These are phyloP conservation scores for Cystobasidium slooffiae DNA, from an alignment of 1,284 basidiomycete genomes.

Conservation along the genomic window DNA sequence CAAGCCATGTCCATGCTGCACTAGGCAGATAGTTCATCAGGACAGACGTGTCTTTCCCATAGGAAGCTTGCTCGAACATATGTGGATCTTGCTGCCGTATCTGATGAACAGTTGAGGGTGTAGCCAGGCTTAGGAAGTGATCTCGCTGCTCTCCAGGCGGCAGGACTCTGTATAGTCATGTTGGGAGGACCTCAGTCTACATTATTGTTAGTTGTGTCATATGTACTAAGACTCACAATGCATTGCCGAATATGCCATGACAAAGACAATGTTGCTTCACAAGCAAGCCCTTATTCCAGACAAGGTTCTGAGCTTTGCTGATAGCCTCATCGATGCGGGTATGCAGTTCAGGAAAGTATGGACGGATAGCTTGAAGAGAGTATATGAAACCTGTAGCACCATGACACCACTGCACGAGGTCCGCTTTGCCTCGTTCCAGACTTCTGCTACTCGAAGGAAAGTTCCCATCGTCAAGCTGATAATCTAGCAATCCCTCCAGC, in stretches of 20 bases:
- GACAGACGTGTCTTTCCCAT: neutral
- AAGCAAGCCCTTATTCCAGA: neutral
- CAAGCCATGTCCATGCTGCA: conserved; percentile 2
- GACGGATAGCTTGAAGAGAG: conserved; percentile 3
- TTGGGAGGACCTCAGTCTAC: too few species aligned
- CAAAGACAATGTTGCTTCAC: neutral
- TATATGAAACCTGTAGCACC: neutral
- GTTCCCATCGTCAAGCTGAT: neutral
- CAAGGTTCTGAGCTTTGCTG: neutral
- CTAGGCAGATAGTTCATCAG: neutral
- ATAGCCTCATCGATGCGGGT: neutral
- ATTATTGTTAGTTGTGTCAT: too few species aligned
- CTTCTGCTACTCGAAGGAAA: conserved; percentile 6
- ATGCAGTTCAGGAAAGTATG: neutral
- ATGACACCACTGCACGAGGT: conserved; percentile 8
- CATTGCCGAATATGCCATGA: conserved; percentile 7
- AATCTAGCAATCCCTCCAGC: neutral
- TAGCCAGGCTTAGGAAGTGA: neutral
- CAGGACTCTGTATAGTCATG: neutral
- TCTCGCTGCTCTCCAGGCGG: conserved; percentile 1
- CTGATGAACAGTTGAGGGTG: neutral
- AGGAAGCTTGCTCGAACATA: conserved; percentile 7
- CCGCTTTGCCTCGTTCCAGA: conserved; percentile 2
- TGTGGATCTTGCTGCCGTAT: neutral
- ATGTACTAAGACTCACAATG: neutral